Percentiles rank a stretch among this genome's conserved stretches.
Conservation (phyloP, 352 stramenopile species). For the Globisporangium nagaii region DNA sequence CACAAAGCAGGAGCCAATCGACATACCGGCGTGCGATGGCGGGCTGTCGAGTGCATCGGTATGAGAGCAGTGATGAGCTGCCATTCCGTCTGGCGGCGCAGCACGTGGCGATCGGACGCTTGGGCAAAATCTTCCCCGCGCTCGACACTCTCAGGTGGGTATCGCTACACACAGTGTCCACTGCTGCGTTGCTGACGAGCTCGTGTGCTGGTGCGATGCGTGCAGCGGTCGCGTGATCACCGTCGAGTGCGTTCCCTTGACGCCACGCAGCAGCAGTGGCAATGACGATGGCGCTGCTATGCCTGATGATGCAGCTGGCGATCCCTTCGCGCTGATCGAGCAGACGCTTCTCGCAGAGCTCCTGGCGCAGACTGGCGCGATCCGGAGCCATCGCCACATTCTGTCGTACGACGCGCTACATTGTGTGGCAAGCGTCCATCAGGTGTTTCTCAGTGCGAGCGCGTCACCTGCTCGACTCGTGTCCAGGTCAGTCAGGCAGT, state of each 20-base stretch:
- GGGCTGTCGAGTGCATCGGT: not conserved
- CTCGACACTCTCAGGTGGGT: constrained; percentile 24
- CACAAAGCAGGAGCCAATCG: no score
- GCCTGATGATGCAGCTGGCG: not conserved
- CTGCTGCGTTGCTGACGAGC: no score
- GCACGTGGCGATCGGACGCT: constrained; percentile 22
- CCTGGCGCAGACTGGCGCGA: not conserved
- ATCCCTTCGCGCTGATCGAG: not conserved
- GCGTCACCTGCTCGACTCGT: not conserved
- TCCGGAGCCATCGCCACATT: not conserved
- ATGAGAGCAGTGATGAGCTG: not conserved
- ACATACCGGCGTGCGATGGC: no score
- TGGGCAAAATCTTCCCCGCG: constrained; percentile 33
- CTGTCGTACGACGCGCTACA: constrained; percentile 2
- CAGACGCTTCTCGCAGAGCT: not conserved
- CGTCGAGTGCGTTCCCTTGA: constrained; percentile 7
- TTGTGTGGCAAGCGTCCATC: not conserved
- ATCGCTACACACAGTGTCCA: no score
- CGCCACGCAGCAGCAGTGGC: not conserved
- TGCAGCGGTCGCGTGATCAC: constrained; percentile 7
- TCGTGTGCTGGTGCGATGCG: not conserved
- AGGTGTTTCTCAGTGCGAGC: not conserved
- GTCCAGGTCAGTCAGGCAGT: constrained; percentile 1
- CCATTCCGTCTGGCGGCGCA: constrained; percentile 21
- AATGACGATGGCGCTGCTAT: not conserved